Base-by-base conservation (phyloP, 2,329 filamentous ascomycete genomes). In the Fusarium sp. region DNA sequence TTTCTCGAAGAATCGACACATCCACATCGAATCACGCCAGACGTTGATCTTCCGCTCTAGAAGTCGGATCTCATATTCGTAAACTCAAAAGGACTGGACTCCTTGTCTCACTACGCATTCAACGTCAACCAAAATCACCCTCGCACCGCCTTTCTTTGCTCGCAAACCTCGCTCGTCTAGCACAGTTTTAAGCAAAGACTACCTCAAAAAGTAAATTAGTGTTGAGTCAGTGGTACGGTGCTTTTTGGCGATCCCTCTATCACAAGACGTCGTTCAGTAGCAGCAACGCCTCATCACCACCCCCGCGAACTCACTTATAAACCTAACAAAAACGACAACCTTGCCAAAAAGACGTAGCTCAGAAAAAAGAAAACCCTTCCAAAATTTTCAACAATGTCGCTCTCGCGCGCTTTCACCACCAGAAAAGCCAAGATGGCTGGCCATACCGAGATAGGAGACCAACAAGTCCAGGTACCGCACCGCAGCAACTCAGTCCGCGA, bases 321-420 rank as follows among this genome's bases (percentile, higher is more conserved):
- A 42, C 33, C 44, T 33, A 33, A 43, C 61, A 52, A 44, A 57
- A 42, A 46, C 49, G n/a, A 41, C 20, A 23, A 28, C 10, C 12
- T 18, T 28, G 52, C 38, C 29, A 15, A 55, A 54, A 46, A 62
- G 26, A 70, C 58, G 35, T 43, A 48, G 11, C 35, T 23, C 12
- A n/a, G 11, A 31, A 42, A 56, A 49, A 33, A 21, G 6, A 39
- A 39, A 50, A 26, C 35, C 41, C 18, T 20, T 24, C 31, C 31
- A 50, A 68, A 69, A 66, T 61, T 53, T 39, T 24, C 57, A 72
- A 76, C 49, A 65, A 86, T 84, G 77, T 85, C 84, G 71, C 82
- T 94, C 72, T 86, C 90, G 53, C 87, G 92, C 77, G 91, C 91
- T 62, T 92, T 94, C 78, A 91, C 88, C 37, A 92, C 89, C 72